phyloP scores from a whole-genome alignment of 805 yeast species.

The Pichia manshurica region DNA sequence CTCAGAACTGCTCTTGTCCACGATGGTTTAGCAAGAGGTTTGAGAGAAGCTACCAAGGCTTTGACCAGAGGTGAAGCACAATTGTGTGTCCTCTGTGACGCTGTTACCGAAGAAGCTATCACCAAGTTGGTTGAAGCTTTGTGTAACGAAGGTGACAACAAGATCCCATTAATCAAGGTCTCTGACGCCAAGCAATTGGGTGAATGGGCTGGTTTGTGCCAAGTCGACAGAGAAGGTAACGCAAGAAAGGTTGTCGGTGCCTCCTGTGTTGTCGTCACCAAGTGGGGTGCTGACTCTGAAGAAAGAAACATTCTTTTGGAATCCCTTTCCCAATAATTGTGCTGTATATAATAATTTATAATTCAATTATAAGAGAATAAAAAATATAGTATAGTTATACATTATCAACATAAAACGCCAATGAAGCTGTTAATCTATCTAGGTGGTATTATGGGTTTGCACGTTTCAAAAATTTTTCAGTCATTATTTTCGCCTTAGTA shows the following conservation, averaged over 20 bases:
- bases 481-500: too few relatives aligned
- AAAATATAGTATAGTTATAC: constrained; percentile 2
- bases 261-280: constrained; percentile 97
- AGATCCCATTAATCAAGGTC: constrained; percentile 97
- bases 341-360: constrained; percentile 13
- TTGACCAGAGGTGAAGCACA: constrained; percentile 96
- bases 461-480: too few relatives aligned
- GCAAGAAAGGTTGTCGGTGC: constrained; percentile 99
- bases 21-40: constrained; percentile 99
- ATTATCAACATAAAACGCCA: not conserved
- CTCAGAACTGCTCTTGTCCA: constrained; percentile 96
- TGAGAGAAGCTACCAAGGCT: constrained; percentile 99
- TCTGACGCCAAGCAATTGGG: constrained; percentile 99
- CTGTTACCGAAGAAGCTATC: constrained; percentile 97
- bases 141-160: constrained; percentile 94
- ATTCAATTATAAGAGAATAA: not conserved
- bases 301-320: constrained; percentile 95
- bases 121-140: constrained; percentile 97
- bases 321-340: constrained; percentile 87
- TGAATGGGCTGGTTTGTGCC: constrained; percentile 99
- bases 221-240: constrained; percentile 99
- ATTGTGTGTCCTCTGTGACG: constrained; percentile 94
- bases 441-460: too few relatives aligned
- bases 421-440: too few relatives aligned
- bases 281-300: constrained; percentile 99